Conservation (phyloP, 805 yeast genomes). For the Hanseniaspora valbyensis region DNA sequence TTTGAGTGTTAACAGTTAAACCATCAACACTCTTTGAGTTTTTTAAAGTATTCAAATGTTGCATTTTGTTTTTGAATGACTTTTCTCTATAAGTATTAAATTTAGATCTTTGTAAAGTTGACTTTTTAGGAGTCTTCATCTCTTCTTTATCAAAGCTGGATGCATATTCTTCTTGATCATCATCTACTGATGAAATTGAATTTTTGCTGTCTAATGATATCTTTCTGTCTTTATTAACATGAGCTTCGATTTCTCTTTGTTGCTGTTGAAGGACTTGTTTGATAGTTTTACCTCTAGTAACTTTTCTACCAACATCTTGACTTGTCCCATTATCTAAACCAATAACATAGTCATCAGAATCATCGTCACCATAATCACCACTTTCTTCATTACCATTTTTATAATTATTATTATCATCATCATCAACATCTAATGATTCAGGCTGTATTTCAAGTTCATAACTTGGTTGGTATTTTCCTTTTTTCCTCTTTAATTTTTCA, state of each 20-base stretch:
- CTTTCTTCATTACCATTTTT: neutral
- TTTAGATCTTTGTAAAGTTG: slow-evolving; percentile 35
- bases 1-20: slow-evolving; percentile 1
- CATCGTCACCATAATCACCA: neutral
- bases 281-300: slow-evolving; percentile 11
- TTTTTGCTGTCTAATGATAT: neutral
- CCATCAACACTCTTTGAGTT: slow-evolving; percentile 1
- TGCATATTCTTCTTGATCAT: slow-evolving; percentile 23
- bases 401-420: neutral
- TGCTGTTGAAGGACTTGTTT: slow-evolving; percentile 11
- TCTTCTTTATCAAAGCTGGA: slow-evolving; percentile 22
- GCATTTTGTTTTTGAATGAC: slow-evolving; percentile 19
- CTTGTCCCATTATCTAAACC: neutral
- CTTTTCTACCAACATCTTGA: neutral
- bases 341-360: slow-evolving; percentile 13
- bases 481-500: slow-evolving; percentile 1
- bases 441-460: slow-evolving; percentile 11
- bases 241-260: slow-evolving; percentile 11
- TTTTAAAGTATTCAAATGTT: neutral
- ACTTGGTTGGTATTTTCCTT: slow-evolving; percentile 11
- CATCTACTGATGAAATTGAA: neutral
- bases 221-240: neutral
- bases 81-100: slow-evolving; percentile 43
- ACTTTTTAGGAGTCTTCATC: slow-evolving; percentile 27
- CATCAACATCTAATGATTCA: neutral